These are phyloP conservation scores for Irpex lacteus DNA, from an alignment of 1,284 basidiomycete species.

Conservation along the genomic window DNA sequence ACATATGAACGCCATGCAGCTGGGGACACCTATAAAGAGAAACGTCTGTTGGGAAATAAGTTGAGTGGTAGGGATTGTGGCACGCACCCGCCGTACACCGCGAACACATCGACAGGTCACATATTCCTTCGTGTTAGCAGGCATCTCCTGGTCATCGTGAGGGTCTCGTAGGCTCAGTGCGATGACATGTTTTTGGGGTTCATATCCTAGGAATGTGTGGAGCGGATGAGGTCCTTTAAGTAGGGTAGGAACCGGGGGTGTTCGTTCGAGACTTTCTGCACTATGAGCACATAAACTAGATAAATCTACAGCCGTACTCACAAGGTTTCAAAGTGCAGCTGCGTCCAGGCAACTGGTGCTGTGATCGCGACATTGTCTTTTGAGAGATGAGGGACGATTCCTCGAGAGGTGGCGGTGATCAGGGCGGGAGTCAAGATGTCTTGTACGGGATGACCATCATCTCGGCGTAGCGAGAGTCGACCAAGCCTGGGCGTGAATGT, in stretches of 20 bases:
- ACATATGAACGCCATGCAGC: conserved; percentile 53
- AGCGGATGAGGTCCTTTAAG: conserved; percentile 49
- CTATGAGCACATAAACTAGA: conserved; percentile 7
- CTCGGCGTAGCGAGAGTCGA: conserved; percentile 14
- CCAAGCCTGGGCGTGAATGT: conserved; percentile 20
- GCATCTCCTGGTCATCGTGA: conserved; percentile 59
- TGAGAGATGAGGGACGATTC: conserved; percentile 72
- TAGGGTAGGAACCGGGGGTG: conserved; percentile 56
- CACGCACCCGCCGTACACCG: conserved; percentile 70
- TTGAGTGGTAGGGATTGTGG: background rate
- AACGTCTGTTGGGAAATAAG: background rate
- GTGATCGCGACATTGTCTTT: conserved; percentile 54
- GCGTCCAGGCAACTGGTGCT: conserved; percentile 55
- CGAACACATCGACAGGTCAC: conserved; percentile 58
- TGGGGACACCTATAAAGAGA: conserved; percentile 46
- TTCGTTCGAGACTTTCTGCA: conserved; percentile 53
- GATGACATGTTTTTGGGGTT: conserved; percentile 45
- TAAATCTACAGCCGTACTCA: conserved; percentile 38
- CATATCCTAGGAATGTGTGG: conserved; percentile 59
- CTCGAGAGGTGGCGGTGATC: conserved; percentile 63
- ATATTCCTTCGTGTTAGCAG: conserved; percentile 59
- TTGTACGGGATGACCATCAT: conserved; percentile 18
- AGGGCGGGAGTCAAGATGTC: conserved; percentile 59
- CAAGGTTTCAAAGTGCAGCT: conserved; percentile 80
- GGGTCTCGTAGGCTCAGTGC: conserved; percentile 67